phyloP scores from a whole-genome alignment of 2,329 filamentous ascomycete genomes.

The Trichoderma semiorbis region DNA sequence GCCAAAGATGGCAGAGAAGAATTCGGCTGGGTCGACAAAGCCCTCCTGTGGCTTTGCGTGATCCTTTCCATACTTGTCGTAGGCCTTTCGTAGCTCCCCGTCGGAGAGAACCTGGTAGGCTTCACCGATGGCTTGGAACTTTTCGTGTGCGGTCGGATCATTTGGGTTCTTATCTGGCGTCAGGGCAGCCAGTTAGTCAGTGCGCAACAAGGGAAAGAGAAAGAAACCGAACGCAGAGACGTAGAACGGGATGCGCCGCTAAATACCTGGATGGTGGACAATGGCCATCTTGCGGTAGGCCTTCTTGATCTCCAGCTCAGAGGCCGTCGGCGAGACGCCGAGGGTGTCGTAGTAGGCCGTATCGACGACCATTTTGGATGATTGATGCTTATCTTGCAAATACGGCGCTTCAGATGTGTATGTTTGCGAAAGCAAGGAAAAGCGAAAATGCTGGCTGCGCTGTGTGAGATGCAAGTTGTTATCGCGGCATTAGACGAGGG shows the following conservation, averaged over 20 bases:
- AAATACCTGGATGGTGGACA: conserved; percentile 78
- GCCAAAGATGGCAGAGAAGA: conserved; percentile 98
- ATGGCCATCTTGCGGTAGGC: conserved; percentile 94
- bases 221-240: background rate
- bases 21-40: conserved; percentile 94
- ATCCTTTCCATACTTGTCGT: conserved; percentile 97
- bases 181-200: background rate
- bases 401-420: background rate
- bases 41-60: conserved; percentile 85
- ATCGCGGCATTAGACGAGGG: background rate
- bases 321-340: conserved; percentile 78
- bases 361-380: conserved; percentile 72
- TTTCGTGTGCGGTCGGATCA: conserved; percentile 87
- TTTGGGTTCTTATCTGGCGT: conserved; percentile 89
- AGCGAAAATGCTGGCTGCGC: background rate
- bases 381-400: background rate
- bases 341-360: conserved; percentile 86
- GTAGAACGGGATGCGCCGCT: background rate
- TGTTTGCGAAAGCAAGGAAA: background rate
- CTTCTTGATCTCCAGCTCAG: conserved; percentile 93
- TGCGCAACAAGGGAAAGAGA: background rate
- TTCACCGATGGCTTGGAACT: conserved; percentile 84
- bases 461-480: background rate
- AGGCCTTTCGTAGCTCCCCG: conserved; percentile 79
- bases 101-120: conserved; percentile 82